A percentile compares a stretch with the other conserved stretches of the same genome.
Evolutionary conservation across 352 stramenopile species (phyloP).

Genomic region (Albugo laibachii): DNA sequence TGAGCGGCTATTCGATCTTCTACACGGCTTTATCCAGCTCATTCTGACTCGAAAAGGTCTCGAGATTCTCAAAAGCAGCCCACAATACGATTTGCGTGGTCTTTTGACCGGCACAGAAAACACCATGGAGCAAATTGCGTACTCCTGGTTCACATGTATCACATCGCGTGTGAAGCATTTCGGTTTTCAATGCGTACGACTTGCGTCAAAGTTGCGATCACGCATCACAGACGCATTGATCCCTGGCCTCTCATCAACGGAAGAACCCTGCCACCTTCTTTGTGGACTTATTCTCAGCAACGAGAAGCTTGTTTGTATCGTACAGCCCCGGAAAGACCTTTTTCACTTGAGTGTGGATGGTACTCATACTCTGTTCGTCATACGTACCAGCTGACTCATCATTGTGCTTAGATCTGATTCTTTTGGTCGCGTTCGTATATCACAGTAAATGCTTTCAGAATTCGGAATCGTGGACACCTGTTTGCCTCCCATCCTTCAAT

Average conservation of each 20-base stretch:
- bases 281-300: constrained; percentile 29
- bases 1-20: constrained; percentile 19
- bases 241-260: background rate
- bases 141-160: constrained; percentile 18
- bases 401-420: constrained; percentile 22
- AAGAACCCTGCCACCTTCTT: constrained; percentile 12
- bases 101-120: constrained; percentile 38
- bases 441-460: constrained; percentile 32
- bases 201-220: constrained; percentile 17
- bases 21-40: constrained; percentile 39
- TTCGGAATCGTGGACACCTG: constrained; percentile 52
- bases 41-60: constrained; percentile 36
- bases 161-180: constrained; percentile 20
- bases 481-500: constrained; percentile 47
- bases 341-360: constrained; percentile 43
- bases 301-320: constrained; percentile 28
- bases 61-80: constrained; percentile 31
- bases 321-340: constrained; percentile 35
- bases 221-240: constrained; percentile 28
- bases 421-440: constrained; percentile 57
- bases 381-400: background rate
- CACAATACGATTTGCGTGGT: constrained; percentile 49
- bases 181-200: constrained; percentile 26
- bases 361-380: constrained; percentile 1
- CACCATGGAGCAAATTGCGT: constrained; percentile 19